Evolutionary conservation across 306 rosid genomes (phyloP).

Genomic region (Heteromeles arbutifolia): DNA sequence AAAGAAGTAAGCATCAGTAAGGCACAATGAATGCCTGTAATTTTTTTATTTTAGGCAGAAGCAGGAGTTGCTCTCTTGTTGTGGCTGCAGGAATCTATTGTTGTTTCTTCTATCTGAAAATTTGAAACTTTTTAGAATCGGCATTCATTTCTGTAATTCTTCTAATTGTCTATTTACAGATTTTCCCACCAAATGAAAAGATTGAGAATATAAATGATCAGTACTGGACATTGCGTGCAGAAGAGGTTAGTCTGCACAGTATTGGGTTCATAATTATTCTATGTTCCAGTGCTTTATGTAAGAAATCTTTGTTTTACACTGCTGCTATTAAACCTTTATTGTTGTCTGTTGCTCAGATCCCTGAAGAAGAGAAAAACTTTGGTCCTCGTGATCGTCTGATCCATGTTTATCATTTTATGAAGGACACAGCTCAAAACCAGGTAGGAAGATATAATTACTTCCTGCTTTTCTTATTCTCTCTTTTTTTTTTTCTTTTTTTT

Average conservation of each 20-base stretch:
- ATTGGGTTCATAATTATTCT: neutral
- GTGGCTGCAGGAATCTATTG: neutral
- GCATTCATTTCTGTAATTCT: neutral
- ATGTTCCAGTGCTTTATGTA: neutral
- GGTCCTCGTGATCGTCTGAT: slow-evolving; percentile 73
- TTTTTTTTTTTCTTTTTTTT: neutral
- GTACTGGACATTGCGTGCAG: slow-evolving; percentile 77
- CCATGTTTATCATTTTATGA: slow-evolving; percentile 83
- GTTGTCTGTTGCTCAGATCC: slow-evolving; percentile 42
- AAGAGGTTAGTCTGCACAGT: slow-evolving; percentile 39
- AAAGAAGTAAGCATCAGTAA: too few relatives aligned
- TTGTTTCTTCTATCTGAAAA: neutral
- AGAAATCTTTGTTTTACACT: neutral
- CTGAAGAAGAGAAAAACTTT: slow-evolving; percentile 75
- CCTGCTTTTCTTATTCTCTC: neutral
- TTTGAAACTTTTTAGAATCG: neutral
- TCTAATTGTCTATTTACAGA: slow-evolving; percentile 32
- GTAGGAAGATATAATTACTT: slow-evolving; percentile 14
- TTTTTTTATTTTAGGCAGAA: neutral
- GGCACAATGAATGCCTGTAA: too few relatives aligned
- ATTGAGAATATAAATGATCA: slow-evolving; percentile 81
- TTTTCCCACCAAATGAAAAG: slow-evolving; percentile 54
- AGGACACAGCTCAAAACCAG: slow-evolving; percentile 68
- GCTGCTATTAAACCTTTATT: neutral
- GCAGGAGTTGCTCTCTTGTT: neutral